These are phyloP conservation scores for Cytidiella melzeri DNA, from an alignment of 768 basidiomycete species.

Conservation along the genomic window DNA sequence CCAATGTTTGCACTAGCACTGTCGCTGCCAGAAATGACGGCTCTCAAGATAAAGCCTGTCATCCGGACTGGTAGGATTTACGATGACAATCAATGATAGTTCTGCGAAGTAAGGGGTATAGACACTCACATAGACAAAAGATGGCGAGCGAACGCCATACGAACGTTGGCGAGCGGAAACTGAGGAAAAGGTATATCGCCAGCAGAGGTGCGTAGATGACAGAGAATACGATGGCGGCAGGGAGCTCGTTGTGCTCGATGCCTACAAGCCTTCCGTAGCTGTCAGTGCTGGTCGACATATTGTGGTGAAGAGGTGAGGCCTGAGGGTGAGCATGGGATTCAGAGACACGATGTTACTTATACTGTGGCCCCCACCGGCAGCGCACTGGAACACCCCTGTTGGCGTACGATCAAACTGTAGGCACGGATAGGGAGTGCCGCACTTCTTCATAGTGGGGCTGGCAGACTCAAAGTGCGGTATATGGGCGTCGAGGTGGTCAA, in stretches of 20 bases:
- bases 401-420: too few species aligned
- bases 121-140: slow-evolving; percentile 7
- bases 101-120: neutral
- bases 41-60: slow-evolving; percentile 25
- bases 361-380: neutral
- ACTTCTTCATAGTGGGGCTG: neutral
- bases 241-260: slow-evolving; percentile 8
- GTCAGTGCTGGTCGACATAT: neutral
- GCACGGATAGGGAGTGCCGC: neutral
- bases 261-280: slow-evolving; percentile 4
- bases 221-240: slow-evolving; percentile 6
- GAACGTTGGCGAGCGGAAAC: slow-evolving; percentile 2
- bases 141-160: slow-evolving; percentile 2
- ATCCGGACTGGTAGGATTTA: slow-evolving; percentile 23
- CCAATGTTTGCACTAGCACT: slow-evolving; percentile 21
- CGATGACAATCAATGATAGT: neutral
- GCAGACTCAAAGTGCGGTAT: neutral
- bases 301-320: neutral
- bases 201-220: slow-evolving; percentile 2
- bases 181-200: neutral
- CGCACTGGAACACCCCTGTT: neutral
- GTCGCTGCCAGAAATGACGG: slow-evolving; percentile 18
- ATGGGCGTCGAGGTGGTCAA: too few species aligned
- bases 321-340: neutral
- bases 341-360: neutral